phyloP scores from a whole-genome alignment of 805 yeast species.

The Lachancea fermentati region DNA sequence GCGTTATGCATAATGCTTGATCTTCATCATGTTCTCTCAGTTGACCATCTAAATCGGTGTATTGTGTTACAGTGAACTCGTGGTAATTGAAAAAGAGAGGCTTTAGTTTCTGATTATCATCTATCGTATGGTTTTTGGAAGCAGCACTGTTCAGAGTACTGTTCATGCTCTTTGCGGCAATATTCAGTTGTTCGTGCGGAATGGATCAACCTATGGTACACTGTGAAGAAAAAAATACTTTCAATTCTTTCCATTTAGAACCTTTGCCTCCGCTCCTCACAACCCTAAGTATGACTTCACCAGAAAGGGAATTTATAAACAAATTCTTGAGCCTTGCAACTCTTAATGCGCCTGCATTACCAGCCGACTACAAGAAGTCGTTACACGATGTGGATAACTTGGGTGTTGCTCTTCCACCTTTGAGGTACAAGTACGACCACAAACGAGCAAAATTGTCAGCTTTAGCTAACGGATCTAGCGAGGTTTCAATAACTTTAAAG shows the following conservation, averaged over 20 bases:
- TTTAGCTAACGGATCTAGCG: not conserved
- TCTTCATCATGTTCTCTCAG: conserved; percentile 27
- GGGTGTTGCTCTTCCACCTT: conserved; percentile 46
- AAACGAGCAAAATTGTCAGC: conserved; percentile 12
- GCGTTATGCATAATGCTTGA: conserved; percentile 47
- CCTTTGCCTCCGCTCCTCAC: too few relatives aligned
- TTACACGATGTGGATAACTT: conserved; percentile 31
- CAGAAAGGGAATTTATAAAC: conserved; percentile 43
- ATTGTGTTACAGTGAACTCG: conserved; percentile 43
- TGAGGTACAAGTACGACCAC: conserved; percentile 37
- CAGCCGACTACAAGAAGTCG: conserved; percentile 28
- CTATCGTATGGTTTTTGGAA: conserved; percentile 15
- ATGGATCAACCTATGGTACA: too few relatives aligned
- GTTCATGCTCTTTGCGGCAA: conserved; percentile 2
- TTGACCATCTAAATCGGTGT: conserved; percentile 18
- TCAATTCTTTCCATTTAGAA: too few relatives aligned
- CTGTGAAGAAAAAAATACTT: too few relatives aligned
- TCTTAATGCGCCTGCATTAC: conserved; percentile 35
- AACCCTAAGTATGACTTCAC: conserved; percentile 2
- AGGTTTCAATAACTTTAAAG: conserved; percentile 41
- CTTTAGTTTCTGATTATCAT: conserved; percentile 8
- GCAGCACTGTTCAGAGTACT: conserved; percentile 14
- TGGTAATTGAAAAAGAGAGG: conserved; percentile 61
- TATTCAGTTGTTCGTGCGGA: too few relatives aligned
- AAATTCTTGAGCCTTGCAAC: conserved; percentile 45